phyloP scores from a whole-genome alignment of 208 protist species.

The Crithidia bombi region DNA sequence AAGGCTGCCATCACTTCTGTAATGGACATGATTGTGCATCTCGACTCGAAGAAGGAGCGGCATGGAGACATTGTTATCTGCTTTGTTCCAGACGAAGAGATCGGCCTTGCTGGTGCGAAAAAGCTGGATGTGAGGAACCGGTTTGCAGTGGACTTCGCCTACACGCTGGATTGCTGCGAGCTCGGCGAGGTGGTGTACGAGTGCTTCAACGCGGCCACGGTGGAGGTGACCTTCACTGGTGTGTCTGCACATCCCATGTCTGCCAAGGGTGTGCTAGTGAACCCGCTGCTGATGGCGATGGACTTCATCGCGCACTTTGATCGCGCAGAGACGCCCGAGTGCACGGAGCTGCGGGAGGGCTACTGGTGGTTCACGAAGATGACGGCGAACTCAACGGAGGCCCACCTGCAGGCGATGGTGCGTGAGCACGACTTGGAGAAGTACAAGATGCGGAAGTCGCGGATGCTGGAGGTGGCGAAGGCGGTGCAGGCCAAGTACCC shows the following conservation, averaged over 20 bases:
- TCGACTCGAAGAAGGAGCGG: conserved; percentile 45
- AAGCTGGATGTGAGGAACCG: conserved; percentile 70
- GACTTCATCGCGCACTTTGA: conserved; percentile 77
- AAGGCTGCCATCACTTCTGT: conserved; percentile 82
- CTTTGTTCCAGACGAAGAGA: conserved; percentile 89
- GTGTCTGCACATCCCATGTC: conserved; percentile 89
- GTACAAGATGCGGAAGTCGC: conserved; percentile 59
- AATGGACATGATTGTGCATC: conserved; percentile 78
- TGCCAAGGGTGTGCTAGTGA: conserved; percentile 87
- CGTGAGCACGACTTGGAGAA: conserved; percentile 67
- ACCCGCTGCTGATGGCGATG: conserved; percentile 82
- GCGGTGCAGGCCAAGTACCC: conserved; percentile 62
- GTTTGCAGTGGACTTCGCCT: conserved; percentile 87
- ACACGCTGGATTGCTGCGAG: conserved; percentile 88
- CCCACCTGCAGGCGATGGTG: conserved; percentile 63
- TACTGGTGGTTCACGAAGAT: conserved; percentile 85
- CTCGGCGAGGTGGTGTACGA: conserved; percentile 86
- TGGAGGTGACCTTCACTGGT: conserved; percentile 62
- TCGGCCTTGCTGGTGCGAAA: conserved; percentile 84
- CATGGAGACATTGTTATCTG: conserved; percentile 83
- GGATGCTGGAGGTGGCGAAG: conserved; percentile 55
- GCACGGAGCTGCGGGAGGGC: conserved; percentile 77
- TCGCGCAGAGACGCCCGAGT: conserved; percentile 77
- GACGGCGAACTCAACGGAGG: conserved; percentile 53
- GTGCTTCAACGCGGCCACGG: conserved; percentile 84